phyloP scores from a whole-genome alignment of 2,329 filamentous ascomycete species.

The Aspergillus thermomutatus region DNA sequence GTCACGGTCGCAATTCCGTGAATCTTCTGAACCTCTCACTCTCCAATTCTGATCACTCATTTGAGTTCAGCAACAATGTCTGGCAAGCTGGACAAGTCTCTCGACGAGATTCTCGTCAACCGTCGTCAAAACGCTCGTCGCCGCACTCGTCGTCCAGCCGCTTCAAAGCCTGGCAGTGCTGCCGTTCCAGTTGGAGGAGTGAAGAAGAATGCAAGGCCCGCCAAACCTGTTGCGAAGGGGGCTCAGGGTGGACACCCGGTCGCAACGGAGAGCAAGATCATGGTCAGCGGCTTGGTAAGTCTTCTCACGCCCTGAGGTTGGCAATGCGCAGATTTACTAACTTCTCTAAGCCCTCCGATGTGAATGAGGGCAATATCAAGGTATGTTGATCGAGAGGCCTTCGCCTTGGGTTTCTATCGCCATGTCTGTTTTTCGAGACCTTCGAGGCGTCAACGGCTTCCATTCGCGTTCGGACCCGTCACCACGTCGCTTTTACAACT shows the following conservation, averaged over 20 bases:
- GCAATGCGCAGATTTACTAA: slow-evolving; percentile 34
- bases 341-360: slow-evolving; percentile 74
- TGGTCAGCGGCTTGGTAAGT: slow-evolving; percentile 96
- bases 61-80: slow-evolving; percentile 61
- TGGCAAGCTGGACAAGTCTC: slow-evolving; percentile 92
- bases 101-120: slow-evolving; percentile 93
- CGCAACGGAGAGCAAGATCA: slow-evolving; percentile 85
- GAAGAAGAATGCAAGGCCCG: slow-evolving; percentile 66
- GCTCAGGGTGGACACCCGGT: slow-evolving; percentile 62
- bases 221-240: slow-evolving; percentile 46
- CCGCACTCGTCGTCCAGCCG: slow-evolving; percentile 41
- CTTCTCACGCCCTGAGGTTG: slow-evolving; percentile 33
- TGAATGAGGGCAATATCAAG: slow-evolving; percentile 97
- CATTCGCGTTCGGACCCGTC: slow-evolving; percentile 27
- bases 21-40: slow-evolving; percentile 7
- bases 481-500: slow-evolving; percentile 21
- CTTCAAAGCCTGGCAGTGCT: slow-evolving; percentile 41
- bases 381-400: slow-evolving; percentile 95
- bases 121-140: slow-evolving; percentile 56
- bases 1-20: slow-evolving; percentile 8
- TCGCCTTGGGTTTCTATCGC: slow-evolving; percentile 70
- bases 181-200: slow-evolving; percentile 79
- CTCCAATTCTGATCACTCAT: neutral
- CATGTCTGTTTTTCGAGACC: slow-evolving; percentile 48
- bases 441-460: slow-evolving; percentile 37